Base-by-base conservation (phyloP, 1,284 basidiomycete genomes). In the Exobasidium rhododendri region DNA sequence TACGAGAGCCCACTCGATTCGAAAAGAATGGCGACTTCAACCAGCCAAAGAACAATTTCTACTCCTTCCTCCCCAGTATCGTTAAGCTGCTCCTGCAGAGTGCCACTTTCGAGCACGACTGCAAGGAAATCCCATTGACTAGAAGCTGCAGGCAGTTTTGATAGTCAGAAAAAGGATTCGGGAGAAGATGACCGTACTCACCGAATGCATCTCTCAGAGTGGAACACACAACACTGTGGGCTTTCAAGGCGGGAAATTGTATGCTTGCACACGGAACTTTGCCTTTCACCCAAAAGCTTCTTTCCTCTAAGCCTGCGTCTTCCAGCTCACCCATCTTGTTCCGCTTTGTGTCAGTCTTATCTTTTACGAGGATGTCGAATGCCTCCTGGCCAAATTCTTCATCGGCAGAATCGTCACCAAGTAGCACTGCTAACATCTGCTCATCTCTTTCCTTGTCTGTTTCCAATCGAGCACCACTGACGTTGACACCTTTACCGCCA, bases 281-380 rank as follows among this genome's bases (percentile, higher is more conserved):
- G 13, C 13, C 26, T 50, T 26, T 3, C 5, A 14, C 24, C 47
- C 47, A 50, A 17, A 50, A 50, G 4, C 13, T 50, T 28, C 47
- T 4, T 26, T 50, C 47, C 24, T 20, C 47, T 13, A 50, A 4
- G n/a, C 47, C 47, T 3, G 28, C n/a, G 47, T 50, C 47, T 13
- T 5, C 20, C 10, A 40, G 35, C 20, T 50, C 47, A 24, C 20
- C 4, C 20, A 20, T 50, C 3, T 13, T 26, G 4, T 4, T 28
- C 47, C 3, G 4, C n/a, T 24, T 50, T n/a, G 20, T 13, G 26
- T 50, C 47, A 6, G 14, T 26, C 4, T 26, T 20, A 28, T 50
- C 47, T 50, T 28, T 50, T 26, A 24, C n/a, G 47, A 50, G 22
- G 24, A 50, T 50, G 5, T 50, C 47, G 28, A 50, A 28, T 28